phyloP scores from a whole-genome alignment of 768 basidiomycete genomes.

The Russula earlei region DNA sequence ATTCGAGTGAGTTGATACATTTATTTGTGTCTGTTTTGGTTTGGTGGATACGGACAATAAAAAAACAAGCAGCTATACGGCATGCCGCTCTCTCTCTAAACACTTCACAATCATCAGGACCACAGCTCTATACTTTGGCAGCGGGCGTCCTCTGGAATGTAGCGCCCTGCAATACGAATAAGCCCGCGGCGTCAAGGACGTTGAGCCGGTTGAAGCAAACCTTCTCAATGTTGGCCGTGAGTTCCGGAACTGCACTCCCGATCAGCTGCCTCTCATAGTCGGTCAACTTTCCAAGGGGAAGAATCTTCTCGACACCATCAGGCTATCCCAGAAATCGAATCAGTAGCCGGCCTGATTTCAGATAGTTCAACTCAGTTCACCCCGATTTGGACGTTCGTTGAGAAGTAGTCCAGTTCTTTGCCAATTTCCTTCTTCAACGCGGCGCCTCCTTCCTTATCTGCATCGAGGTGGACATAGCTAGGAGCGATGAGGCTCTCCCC shows the following conservation, averaged over 20 bases:
- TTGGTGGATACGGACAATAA: background rate
- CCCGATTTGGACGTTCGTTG: conserved; percentile 80
- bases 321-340: conserved; percentile 34
- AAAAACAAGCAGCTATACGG: too few species aligned
- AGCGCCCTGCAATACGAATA: conserved; percentile 1
- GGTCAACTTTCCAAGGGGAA: conserved; percentile 66
- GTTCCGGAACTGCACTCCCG: conserved; percentile 72
- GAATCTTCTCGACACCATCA: conserved; percentile 75
- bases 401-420: conserved; percentile 76
- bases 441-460: conserved; percentile 62
- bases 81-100: too few species aligned
- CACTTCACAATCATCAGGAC: too few species aligned
- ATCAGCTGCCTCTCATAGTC: conserved; percentile 68
- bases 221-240: conserved; percentile 61
- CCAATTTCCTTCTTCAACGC: conserved; percentile 74
- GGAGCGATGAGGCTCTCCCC: conserved; percentile 83
- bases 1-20: too few species aligned
- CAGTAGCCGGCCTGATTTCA: background rate
- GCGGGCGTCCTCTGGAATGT: conserved; percentile 13
- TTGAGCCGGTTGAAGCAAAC: conserved; percentile 28
- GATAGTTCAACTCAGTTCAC: conserved; percentile 33
- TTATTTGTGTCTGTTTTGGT: background rate
- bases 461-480: conserved; percentile 70
- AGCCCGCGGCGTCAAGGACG: background rate
- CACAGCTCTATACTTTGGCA: conserved; percentile 11